Conservation (phyloP, 1,139 yeast species). For the Candida gigantensis region DNA sequence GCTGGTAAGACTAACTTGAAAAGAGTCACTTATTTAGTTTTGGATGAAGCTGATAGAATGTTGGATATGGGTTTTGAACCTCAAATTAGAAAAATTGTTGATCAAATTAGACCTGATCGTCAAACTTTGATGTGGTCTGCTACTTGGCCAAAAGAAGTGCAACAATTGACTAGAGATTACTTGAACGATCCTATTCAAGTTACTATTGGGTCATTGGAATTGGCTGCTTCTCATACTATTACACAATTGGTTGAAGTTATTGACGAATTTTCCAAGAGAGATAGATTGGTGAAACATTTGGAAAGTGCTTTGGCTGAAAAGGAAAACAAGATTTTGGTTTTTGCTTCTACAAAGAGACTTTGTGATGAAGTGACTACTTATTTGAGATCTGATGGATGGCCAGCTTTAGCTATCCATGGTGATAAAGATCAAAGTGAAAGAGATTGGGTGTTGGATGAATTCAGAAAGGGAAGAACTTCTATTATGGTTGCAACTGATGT, state of each 20-base stretch:
- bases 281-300: constrained; percentile 80
- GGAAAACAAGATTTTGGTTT: constrained; percentile 77
- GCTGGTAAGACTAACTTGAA: constrained; percentile 91
- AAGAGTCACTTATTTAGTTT: constrained; percentile 94
- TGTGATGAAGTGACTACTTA: constrained; percentile 94
- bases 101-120: constrained; percentile 94
- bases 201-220: constrained; percentile 91
- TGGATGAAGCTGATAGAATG: constrained; percentile 97
- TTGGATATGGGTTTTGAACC: constrained; percentile 98
- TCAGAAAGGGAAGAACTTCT: constrained; percentile 88
- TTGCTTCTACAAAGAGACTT: constrained; percentile 94
- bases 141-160: constrained; percentile 99
- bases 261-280: constrained; percentile 90
- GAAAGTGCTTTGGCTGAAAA: constrained; percentile 80
- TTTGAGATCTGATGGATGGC: constrained; percentile 97
- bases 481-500: constrained; percentile 99
- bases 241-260: constrained; percentile 92
- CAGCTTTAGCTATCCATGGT: constrained; percentile 98
- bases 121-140: constrained; percentile 99
- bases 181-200: constrained; percentile 93
- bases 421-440: constrained; percentile 97
- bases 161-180: constrained; percentile 87
- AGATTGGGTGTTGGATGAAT: constrained; percentile 96
- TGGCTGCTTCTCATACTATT: constrained; percentile 95
- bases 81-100: constrained; percentile 91